Percentiles rank a stretch among this genome's conserved stretches.
These are phyloP conservation scores for Thuidium tamariscinum DNA, from an alignment of 225 moss, liverwort and hornwort species.

Conservation along the genomic window DNA sequence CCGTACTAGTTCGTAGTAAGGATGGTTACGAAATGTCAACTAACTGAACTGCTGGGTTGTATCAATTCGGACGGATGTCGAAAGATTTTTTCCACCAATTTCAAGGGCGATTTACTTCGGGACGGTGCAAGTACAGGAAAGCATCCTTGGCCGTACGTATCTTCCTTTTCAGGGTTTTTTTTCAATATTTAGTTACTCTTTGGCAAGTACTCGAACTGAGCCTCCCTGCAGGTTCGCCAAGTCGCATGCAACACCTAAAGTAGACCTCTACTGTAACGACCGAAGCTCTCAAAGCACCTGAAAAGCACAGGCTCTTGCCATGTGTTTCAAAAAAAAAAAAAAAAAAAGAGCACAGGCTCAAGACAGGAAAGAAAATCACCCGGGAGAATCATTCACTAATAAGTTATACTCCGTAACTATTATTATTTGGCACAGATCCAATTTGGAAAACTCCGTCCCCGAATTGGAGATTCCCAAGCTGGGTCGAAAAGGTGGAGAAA, in stretches of 20 bases:
- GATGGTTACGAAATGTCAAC: neutral
- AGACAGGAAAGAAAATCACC: too few relatives aligned
- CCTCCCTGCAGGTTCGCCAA: neutral
- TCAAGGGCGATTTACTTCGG: neutral
- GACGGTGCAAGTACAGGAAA: neutral
- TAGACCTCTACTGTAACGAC: neutral
- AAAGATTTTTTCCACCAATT: neutral
- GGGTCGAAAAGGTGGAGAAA: neutral
- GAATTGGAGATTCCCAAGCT: neutral
- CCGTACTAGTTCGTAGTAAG: too few relatives aligned
- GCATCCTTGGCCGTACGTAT: neutral
- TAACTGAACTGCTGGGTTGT: neutral
- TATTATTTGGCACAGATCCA: too few relatives aligned
- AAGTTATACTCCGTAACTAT: too few relatives aligned
- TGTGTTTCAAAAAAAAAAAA: too few relatives aligned
- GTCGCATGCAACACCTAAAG: neutral
- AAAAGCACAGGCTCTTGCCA: neutral
- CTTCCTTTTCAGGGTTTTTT: neutral
- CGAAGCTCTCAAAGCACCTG: neutral
- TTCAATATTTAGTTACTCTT: neutral
- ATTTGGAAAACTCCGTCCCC: neutral
- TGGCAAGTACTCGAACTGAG: neutral
- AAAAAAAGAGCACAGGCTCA: neutral
- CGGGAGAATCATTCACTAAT: too few relatives aligned
- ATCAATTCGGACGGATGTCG: too few relatives aligned